phyloP scores from a whole-genome alignment of 2,329 filamentous ascomycete species.

The Paraphaeosphaeria sporulosa region DNA sequence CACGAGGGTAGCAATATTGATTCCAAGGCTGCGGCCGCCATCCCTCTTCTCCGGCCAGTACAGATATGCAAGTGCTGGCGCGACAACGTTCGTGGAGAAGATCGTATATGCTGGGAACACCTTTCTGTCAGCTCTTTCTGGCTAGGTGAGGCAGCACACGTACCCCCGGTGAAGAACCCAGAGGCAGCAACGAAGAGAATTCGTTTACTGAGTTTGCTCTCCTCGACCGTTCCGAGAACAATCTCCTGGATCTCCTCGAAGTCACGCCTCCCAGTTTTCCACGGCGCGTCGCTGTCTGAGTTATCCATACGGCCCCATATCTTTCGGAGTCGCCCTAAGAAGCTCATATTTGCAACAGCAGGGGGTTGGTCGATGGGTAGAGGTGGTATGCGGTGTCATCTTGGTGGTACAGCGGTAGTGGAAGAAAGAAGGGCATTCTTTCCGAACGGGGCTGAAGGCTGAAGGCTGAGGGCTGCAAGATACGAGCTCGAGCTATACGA shows the following conservation, averaged over 20 bases:
- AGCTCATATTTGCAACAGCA: not conserved
- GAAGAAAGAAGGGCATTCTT: not conserved
- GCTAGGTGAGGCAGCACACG: not conserved
- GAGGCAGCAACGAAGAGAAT: not conserved
- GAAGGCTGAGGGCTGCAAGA: not conserved
- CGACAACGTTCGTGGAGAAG: not conserved
- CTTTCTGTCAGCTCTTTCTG: not conserved
- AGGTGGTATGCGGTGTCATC: not conserved
- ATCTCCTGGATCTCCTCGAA: not conserved
- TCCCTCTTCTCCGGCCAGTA: not conserved
- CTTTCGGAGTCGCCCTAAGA: not conserved
- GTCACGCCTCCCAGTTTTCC: not conserved
- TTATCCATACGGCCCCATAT: no score
- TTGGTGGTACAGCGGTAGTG: not conserved
- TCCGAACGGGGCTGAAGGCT: not conserved
- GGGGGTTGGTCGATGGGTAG: not conserved
- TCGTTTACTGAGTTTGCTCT: not conserved
- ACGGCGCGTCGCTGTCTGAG: not conserved
- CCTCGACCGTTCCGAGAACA: not conserved
- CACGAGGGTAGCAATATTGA: not conserved
- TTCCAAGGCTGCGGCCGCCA: not conserved
- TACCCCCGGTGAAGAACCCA: not conserved
- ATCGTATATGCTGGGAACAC: not conserved
- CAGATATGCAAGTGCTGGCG: not conserved
- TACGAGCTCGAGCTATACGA: not conserved